These are phyloP conservation scores for Calycina herbarum DNA, from an alignment of 2,329 filamentous ascomycete species.

Conservation along the genomic window DNA sequence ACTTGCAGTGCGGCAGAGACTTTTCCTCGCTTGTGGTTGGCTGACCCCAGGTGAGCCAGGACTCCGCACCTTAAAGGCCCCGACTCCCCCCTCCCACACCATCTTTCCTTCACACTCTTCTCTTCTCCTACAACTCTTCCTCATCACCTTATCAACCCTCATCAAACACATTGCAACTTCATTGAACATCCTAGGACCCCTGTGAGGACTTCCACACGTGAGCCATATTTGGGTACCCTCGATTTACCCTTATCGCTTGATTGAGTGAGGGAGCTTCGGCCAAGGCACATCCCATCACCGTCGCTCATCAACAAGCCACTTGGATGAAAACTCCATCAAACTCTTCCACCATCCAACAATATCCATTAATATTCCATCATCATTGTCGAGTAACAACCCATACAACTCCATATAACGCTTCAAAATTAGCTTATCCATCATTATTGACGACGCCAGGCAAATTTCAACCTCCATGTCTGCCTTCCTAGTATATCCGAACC, in stretches of 20 bases:
- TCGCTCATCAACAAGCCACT: slow-evolving; percentile 29
- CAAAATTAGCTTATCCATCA: neutral
- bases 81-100: slow-evolving; percentile 29
- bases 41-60: slow-evolving; percentile 11
- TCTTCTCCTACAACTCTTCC: slow-evolving; percentile 20
- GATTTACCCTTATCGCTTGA: slow-evolving; percentile 32
- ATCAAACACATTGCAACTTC: slow-evolving; percentile 30
- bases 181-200: slow-evolving; percentile 24
- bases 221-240: slow-evolving; percentile 36
- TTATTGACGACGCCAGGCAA: neutral
- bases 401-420: neutral
- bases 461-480: neutral
- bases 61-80: slow-evolving; percentile 32
- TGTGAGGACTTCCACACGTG: slow-evolving; percentile 32
- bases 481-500: neutral
- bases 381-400: neutral
- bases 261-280: slow-evolving; percentile 22
- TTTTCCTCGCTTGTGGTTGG: slow-evolving; percentile 24
- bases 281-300: slow-evolving; percentile 29
- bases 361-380: slow-evolving; percentile 3
- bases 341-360: slow-evolving; percentile 17
- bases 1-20: slow-evolving; percentile 19
- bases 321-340: slow-evolving; percentile 26
- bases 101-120: slow-evolving; percentile 34
- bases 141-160: slow-evolving; percentile 22